phyloP scores from a whole-genome alignment of 345 rosid genomes.

The Cochlearia excelsa region DNA sequence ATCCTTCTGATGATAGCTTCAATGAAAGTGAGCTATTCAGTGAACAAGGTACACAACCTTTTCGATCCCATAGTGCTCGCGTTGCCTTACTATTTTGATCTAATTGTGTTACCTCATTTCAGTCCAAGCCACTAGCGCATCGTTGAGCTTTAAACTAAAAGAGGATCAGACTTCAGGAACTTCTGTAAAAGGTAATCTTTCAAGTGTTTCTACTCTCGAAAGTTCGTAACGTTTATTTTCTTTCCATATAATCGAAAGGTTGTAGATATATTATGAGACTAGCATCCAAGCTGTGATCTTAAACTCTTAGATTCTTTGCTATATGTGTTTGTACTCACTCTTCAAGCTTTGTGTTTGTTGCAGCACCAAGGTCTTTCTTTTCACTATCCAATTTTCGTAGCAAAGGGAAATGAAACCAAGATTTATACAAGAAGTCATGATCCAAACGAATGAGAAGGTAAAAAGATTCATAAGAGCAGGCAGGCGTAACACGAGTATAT shows the following conservation, averaged over 20 bases:
- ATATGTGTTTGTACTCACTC: constrained; percentile 12
- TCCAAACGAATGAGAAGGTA: constrained; percentile 23
- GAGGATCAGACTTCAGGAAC: constrained; percentile 86
- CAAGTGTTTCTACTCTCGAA: not conserved
- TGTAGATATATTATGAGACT: too few species aligned
- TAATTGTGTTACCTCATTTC: constrained; percentile 35
- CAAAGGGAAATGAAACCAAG: constrained; percentile 82
- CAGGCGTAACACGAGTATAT: constrained; percentile 14
- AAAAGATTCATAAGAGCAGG: constrained; percentile 2
- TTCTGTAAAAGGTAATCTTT: constrained; percentile 81
- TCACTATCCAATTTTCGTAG: constrained; percentile 92
- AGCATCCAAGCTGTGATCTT: not conserved
- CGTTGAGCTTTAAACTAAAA: constrained; percentile 78
- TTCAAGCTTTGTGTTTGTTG: constrained; percentile 22
- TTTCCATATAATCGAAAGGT: too few species aligned
- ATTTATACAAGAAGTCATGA: constrained; percentile 13
- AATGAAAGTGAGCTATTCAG: constrained; percentile 68
- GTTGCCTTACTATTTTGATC: constrained; percentile 9
- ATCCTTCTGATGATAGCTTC: constrained; percentile 69
- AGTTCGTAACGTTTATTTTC: too few species aligned
- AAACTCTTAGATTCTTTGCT: not conserved
- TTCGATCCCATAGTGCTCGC: not conserved
- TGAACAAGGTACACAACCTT: constrained; percentile 72
- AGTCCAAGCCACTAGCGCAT: constrained; percentile 53
- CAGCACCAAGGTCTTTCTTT: constrained; percentile 95